Base-by-base conservation (phyloP, 495 filamentous ascomycete species). In the Opeltia flavorubescens region DNA sequence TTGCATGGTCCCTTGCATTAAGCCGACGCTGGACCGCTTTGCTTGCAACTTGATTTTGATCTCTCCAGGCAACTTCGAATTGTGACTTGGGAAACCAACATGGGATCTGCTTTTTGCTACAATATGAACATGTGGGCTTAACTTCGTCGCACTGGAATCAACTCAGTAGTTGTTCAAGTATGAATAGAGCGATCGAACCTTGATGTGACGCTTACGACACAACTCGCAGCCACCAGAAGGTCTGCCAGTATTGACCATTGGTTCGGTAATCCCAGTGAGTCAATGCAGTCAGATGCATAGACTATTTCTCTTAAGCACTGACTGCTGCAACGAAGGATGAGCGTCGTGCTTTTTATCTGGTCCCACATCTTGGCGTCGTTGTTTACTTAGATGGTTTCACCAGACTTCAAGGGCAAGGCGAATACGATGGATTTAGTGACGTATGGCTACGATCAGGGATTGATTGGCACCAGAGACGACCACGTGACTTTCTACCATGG, bases 191-290 rank as follows among this genome's bases (percentile, higher is more conserved):
- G 5, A 3, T 44, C 41, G 3, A 11, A 20, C 42, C 42, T 44
- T 44, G 42, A 44, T 44, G 12, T 26, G 42, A 23, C 42, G 42
- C 25, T 44, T 44, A n/a, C 42, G 42, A 44, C 42, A 44, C 4
- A 44, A 26, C 25, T 15, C 42, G 25, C 42, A 44, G 8, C 20
- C 42, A 9, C 42, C 42, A 5, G n/a, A 17, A 15, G 42, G 42
- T 33, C 12, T 7, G n/a, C 42, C 42, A 0, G 42, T 25, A 33
- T 44, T 15, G 2, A 44, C 42, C 42, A 44, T 44, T n/a, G n/a
- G n/a, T n/a, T n/a, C n/a, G n/a, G n/a, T n/a, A n/a, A n/a, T n/a
- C n/a, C n/a, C n/a, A n/a, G n/a, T n/a, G n/a, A n/a, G n/a, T n/a
- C n/a, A n/a, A n/a, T n/a, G n/a, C n/a, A n/a, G n/a, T n/a, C n/a